Conservation (phyloP, 768 basidiomycete genomes). For the Termitomyces sp. region DNA sequence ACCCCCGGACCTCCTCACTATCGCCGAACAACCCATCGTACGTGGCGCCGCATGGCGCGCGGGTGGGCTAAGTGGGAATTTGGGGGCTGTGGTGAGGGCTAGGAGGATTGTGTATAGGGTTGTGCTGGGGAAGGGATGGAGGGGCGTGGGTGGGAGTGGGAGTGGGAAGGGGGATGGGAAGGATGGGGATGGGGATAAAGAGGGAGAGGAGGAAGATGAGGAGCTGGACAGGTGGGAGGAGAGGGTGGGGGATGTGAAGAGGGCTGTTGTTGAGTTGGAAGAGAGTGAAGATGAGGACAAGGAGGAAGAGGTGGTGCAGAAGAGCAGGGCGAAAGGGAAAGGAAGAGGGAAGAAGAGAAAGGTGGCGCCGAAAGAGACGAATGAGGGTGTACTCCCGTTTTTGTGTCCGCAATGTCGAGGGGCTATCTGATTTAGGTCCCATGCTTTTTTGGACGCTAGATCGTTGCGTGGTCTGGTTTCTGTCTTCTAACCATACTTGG, state of each 20-base stretch:
- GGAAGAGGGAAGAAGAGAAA: not conserved
- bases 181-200: not conserved
- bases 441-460: too few species aligned
- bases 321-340: not conserved
- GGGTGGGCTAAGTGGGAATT: conserved; percentile 51
- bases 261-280: conserved; percentile 18
- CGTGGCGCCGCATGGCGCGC: conserved; percentile 34
- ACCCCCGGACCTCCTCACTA: conserved; percentile 33
- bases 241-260: conserved; percentile 11
- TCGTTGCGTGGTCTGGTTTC: too few species aligned
- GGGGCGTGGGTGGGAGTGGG: too few species aligned
- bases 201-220: not conserved
- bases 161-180: conserved; percentile 1
- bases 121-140: not conserved
- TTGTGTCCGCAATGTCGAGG: conserved; percentile 12
- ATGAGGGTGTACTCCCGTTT: not conserved
- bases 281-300: not conserved
- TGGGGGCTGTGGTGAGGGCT: conserved; percentile 41
- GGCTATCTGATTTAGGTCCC: too few species aligned
- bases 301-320: not conserved
- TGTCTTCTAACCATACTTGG: too few species aligned
- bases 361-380: not conserved
- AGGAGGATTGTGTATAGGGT: conserved; percentile 41
- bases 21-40: conserved; percentile 53
- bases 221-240: conserved; percentile 42